These are phyloP conservation scores for Cyanidium caldarium DNA, from an alignment of 23 red algal genomes.

Conservation along the genomic window DNA sequence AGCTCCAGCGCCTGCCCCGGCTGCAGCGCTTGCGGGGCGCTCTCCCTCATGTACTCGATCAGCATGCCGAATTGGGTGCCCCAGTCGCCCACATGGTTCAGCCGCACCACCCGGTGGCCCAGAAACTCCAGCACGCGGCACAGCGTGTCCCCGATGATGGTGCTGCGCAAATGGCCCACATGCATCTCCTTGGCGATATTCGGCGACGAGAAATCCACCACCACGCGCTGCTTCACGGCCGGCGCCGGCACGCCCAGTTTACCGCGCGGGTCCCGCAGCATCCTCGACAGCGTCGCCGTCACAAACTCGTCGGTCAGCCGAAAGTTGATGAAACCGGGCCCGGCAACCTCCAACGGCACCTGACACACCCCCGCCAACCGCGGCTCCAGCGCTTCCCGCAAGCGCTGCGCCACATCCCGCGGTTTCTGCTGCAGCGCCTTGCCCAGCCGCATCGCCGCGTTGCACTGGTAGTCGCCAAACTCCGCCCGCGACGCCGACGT, in stretches of 20 bases:
- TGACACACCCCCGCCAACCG: slow-evolving; percentile 49
- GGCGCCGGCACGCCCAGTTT: slow-evolving; percentile 35
- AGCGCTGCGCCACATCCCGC: slow-evolving; percentile 72
- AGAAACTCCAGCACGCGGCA: slow-evolving; percentile 89
- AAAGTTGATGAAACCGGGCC: slow-evolving; percentile 94
- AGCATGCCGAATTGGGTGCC: slow-evolving; percentile 98
- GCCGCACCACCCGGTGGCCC: slow-evolving; percentile 64
- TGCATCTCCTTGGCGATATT: slow-evolving; percentile 99
- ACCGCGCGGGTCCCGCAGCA: slow-evolving; percentile 34
- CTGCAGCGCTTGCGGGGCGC: slow-evolving; percentile 33
- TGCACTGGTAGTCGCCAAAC: slow-evolving; percentile 96
- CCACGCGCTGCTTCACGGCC: slow-evolving; percentile 26
- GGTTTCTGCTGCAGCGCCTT: slow-evolving; percentile 44
- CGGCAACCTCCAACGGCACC: slow-evolving; percentile 35
- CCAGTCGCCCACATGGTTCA: slow-evolving; percentile 99
- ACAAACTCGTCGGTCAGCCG: slow-evolving; percentile 58
- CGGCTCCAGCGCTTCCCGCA: slow-evolving; percentile 13
- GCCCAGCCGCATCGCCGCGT: slow-evolving; percentile 77
- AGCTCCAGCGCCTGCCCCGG: slow-evolving; percentile 17
- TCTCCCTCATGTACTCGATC: slow-evolving; percentile 68
- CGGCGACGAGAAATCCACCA: slow-evolving; percentile 92
- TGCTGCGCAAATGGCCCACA: slow-evolving; percentile 88
- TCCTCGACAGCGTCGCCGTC: slow-evolving; percentile 20
- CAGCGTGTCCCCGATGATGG: slow-evolving; percentile 94
- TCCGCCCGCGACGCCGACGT: slow-evolving; percentile 18